phyloP scores from a whole-genome alignment of 2,329 filamentous ascomycete genomes.

The Paramyrothecium sp. region DNA sequence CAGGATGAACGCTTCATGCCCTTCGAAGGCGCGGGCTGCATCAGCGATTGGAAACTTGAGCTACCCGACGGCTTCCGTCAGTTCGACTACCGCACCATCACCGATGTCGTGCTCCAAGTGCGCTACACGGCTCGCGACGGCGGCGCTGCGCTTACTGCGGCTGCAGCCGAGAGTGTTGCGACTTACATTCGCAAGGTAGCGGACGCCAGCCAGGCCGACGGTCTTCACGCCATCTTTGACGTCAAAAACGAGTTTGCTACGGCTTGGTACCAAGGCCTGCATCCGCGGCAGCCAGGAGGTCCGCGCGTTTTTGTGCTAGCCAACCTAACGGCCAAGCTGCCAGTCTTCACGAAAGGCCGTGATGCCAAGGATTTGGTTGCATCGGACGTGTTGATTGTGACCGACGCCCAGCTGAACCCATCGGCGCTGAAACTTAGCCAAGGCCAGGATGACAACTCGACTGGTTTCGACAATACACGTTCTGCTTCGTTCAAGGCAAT shows the following conservation, averaged over 20 bases:
- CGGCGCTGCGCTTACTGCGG: not conserved
- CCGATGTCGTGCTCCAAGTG: not conserved
- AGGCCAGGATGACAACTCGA: not conserved
- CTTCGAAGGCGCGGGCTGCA: slow-evolving; percentile 1
- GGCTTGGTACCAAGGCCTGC: not conserved
- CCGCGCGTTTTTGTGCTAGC: not conserved
- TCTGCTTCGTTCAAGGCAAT: not conserved
- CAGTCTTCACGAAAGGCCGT: not conserved
- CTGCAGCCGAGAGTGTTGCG: not conserved
- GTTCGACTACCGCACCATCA: not conserved
- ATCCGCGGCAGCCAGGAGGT: not conserved
- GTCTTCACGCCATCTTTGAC: not conserved
- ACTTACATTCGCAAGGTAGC: not conserved
- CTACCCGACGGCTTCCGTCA: not conserved
- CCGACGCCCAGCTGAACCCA: not conserved
- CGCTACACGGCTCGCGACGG: slow-evolving; percentile 1
- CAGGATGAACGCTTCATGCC: slow-evolving; percentile 1
- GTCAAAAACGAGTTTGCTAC: not conserved
- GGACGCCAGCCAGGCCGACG: not conserved
- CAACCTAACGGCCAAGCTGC: not conserved
- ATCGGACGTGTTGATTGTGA: not conserved
- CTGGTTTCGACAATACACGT: not conserved
- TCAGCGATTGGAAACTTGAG: not conserved
- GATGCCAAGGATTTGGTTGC: not conserved
- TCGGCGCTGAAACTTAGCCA: not conserved